Evolutionary conservation across 345 rosid species (phyloP).

Genomic region (Pistacia atlantica): DNA sequence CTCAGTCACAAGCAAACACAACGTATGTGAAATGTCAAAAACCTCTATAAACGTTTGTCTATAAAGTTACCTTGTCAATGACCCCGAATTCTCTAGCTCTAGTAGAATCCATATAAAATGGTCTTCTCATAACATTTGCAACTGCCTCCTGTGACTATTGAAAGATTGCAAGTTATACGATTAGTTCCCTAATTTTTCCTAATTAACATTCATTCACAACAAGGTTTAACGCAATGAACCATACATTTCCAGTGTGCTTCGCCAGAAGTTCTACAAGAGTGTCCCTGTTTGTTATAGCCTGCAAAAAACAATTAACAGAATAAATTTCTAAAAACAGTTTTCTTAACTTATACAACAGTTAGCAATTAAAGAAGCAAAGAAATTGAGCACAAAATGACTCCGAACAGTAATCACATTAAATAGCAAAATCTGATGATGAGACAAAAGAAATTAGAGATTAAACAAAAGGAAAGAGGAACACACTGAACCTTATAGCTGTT

Average conservation of each 20-base stretch:
- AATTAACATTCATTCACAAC: background rate
- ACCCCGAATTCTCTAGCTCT: constrained; percentile 88
- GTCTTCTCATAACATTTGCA: constrained; percentile 63
- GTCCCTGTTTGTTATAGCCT: constrained; percentile 72
- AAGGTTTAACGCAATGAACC: constrained; percentile 19
- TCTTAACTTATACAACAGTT: background rate
- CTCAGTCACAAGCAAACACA: background rate
- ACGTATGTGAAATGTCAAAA: background rate
- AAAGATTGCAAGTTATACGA: constrained; percentile 16
- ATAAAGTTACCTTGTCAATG: constrained; percentile 64
- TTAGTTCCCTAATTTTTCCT: constrained; percentile 15
- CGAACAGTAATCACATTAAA: background rate
- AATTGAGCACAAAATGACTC: background rate
- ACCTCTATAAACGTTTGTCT: background rate
- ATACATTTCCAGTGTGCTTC: constrained; percentile 86
- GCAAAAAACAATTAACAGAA: constrained; percentile 26
- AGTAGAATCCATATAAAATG: constrained; percentile 69
- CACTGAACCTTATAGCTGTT: too few species aligned
- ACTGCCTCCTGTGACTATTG: constrained; percentile 70
- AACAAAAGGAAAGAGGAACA: background rate
- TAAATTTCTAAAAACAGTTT: background rate
- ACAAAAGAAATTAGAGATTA: background rate
- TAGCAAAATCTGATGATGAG: background rate
- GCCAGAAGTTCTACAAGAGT: constrained; percentile 72
- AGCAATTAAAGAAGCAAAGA: background rate